Evolutionary conservation across 2,329 filamentous ascomycete species (phyloP).

Genomic region (Calonectria crousiana): DNA sequence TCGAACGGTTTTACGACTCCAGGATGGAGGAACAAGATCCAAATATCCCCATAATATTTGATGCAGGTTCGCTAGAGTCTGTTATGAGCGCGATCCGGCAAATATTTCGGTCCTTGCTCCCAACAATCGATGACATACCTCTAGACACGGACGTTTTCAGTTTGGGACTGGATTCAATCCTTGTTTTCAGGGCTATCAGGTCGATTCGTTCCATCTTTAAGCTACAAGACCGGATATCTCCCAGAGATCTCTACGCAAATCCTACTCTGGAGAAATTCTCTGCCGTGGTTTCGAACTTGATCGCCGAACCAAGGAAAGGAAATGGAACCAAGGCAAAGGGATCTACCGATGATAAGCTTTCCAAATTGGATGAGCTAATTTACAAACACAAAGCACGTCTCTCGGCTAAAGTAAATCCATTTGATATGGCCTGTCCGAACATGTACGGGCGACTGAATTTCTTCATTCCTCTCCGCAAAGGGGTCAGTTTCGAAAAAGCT

Average conservation of each 20-base stretch:
- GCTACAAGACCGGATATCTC: constrained; percentile 44
- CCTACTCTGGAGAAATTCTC: constrained; percentile 44
- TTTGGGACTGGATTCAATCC: constrained; percentile 49
- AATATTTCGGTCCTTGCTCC: constrained; percentile 32
- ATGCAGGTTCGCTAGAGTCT: constrained; percentile 38
- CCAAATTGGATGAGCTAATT: constrained; percentile 53
- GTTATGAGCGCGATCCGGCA: constrained; percentile 34
- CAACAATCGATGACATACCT: constrained; percentile 26
- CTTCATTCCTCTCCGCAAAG: constrained; percentile 48
- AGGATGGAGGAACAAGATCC: constrained; percentile 17
- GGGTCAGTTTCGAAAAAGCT: constrained; percentile 41
- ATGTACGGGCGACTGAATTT: constrained; percentile 47
- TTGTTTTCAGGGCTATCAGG: constrained; percentile 45
- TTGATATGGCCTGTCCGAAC: constrained; percentile 49
- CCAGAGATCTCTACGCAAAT: constrained; percentile 51
- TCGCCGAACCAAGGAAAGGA: constrained; percentile 14
- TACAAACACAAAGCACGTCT: constrained; percentile 40
- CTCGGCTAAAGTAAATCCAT: constrained; percentile 44
- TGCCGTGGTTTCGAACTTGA: constrained; percentile 33
- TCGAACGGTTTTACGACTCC: constrained; percentile 58
- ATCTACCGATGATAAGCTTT: neutral
- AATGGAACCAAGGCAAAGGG: neutral
- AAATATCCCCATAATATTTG: constrained; percentile 27
- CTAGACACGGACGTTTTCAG: constrained; percentile 43
- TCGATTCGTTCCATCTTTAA: constrained; percentile 46